These are phyloP conservation scores for Mortierella sp. DNA, from an alignment of 371 early-diverging fungal genomes.

Conservation along the genomic window DNA sequence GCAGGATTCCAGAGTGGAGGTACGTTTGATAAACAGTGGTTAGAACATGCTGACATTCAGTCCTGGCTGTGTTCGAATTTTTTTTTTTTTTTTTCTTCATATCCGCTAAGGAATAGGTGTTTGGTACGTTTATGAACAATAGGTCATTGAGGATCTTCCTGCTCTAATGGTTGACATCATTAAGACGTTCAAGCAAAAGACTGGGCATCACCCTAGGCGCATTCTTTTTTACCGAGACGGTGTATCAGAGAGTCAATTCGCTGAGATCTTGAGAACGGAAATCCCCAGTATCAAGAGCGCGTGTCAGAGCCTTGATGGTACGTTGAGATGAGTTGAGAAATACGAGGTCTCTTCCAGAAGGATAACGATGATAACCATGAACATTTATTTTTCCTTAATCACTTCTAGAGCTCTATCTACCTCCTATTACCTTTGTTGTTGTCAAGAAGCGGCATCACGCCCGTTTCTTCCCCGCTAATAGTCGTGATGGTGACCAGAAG, in stretches of 20 bases:
- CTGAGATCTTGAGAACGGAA: constrained; percentile 64
- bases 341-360: neutral
- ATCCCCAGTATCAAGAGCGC: constrained; percentile 55
- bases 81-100: neutral
- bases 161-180: constrained; percentile 58
- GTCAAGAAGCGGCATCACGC: constrained; percentile 81
- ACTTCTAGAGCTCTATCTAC: constrained; percentile 37
- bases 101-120: neutral
- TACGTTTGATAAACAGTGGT: neutral
- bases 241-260: constrained; percentile 73
- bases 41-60: no score
- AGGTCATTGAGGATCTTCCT: constrained; percentile 57
- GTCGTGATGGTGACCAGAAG: constrained; percentile 46
- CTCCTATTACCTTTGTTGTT: constrained; percentile 70
- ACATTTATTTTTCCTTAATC: neutral
- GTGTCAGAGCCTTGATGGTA: constrained; percentile 48
- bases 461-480: constrained; percentile 60
- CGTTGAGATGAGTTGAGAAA: neutral
- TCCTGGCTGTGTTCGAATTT: no score
- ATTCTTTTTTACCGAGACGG: constrained; percentile 84
- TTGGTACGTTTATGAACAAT: neutral
- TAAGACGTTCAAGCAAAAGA: constrained; percentile 48
- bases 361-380: neutral
- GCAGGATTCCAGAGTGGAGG: constrained; percentile 75
- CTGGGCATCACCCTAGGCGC: constrained; percentile 53